phyloP scores from a whole-genome alignment of 768 basidiomycete species.

The Pisolithus marmoratus region DNA sequence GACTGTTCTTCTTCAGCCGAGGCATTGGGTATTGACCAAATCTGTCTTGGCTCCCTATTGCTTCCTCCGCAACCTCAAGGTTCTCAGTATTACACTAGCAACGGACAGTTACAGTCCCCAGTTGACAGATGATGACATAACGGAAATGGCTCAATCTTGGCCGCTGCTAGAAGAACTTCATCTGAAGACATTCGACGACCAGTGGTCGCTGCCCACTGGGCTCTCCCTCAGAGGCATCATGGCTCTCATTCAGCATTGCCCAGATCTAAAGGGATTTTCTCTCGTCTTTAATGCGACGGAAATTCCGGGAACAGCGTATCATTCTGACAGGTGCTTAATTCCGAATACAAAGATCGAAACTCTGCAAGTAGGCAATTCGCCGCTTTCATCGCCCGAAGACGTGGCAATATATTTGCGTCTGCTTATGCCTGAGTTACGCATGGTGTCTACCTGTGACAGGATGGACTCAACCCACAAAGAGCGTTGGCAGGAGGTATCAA shows the following conservation, averaged over 20 bases:
- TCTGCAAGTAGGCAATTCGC: neutral
- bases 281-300: neutral
- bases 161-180: neutral
- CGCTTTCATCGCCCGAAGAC: neutral
- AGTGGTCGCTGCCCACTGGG: neutral
- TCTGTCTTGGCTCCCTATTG: neutral
- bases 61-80: neutral
- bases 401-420: neutral
- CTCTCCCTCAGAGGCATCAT: neutral
- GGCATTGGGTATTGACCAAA: neutral
- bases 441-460: neutral
- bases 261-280: neutral
- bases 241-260: neutral
- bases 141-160: neutral
- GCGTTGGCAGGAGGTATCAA: neutral
- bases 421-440: neutral
- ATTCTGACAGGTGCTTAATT: neutral
- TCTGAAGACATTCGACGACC: neutral
- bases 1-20: neutral
- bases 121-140: neutral
- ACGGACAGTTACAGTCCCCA: neutral
- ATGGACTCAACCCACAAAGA: neutral
- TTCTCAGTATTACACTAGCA: neutral
- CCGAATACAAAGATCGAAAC: neutral
- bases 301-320: neutral